Percentiles rank a stretch among this genome's conserved stretches.
Conservation (phyloP, 2,329 filamentous ascomycete genomes). For the Zopfia rhizophila region DNA sequence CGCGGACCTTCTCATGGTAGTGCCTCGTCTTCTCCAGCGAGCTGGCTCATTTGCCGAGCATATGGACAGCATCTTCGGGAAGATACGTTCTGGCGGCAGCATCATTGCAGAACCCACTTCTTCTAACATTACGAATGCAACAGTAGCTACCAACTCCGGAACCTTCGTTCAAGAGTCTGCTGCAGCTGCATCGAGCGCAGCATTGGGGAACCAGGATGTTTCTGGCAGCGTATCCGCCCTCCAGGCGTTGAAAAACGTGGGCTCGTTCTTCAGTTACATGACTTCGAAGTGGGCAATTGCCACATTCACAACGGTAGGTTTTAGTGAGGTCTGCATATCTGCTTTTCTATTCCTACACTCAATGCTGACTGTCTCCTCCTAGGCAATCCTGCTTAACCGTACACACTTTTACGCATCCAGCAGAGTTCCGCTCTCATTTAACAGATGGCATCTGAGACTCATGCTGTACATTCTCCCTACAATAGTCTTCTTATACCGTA, state of each 20-base stretch:
- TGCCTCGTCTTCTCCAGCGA: slow-evolving; percentile 76
- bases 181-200: slow-evolving; percentile 54
- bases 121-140: slow-evolving; percentile 53
- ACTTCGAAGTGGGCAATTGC: slow-evolving; percentile 79
- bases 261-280: slow-evolving; percentile 85
- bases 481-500: slow-evolving; percentile 64
- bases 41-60: slow-evolving; percentile 72
- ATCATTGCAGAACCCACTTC: slow-evolving; percentile 70
- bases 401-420: slow-evolving; percentile 95
- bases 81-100: slow-evolving; percentile 66
- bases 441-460: slow-evolving; percentile 67
- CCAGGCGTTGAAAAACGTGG: slow-evolving; percentile 72
- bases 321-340: slow-evolving; percentile 2
- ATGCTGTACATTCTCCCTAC: slow-evolving; percentile 45
- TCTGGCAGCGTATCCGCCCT: slow-evolving; percentile 60
- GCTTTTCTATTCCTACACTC: neutral
- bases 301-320: slow-evolving; percentile 78
- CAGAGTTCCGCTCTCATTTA: slow-evolving; percentile 78
- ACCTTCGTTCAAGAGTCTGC: slow-evolving; percentile 57
- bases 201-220: slow-evolving; percentile 38
- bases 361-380: slow-evolving; percentile 4
- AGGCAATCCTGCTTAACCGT: slow-evolving; percentile 87
- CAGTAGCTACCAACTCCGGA: slow-evolving; percentile 48
- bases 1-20: slow-evolving; percentile 74
- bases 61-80: slow-evolving; percentile 63